phyloP scores from a whole-genome alignment of 352 stramenopile species.

The Phytophthora cryptogea region DNA sequence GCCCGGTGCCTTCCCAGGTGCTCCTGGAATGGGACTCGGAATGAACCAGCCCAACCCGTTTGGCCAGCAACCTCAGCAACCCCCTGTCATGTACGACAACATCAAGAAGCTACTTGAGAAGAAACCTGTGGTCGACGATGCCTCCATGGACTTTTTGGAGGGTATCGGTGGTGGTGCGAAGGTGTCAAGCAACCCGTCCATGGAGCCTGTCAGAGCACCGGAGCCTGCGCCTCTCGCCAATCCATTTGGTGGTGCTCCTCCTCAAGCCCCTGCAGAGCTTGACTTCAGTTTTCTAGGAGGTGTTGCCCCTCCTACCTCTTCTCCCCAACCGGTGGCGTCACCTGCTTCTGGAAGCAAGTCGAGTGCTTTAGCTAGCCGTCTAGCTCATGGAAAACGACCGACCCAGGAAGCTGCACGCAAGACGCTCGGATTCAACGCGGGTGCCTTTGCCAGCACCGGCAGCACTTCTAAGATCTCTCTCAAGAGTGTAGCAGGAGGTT shows the following conservation, averaged over 20 bases:
- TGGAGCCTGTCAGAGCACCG: conserved; percentile 18
- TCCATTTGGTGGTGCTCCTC: conserved; percentile 22
- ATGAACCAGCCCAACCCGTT: conserved; percentile 36
- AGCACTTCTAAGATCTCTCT: conserved; percentile 57
- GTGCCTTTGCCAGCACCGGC: conserved; percentile 44
- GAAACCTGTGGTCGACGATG: conserved; percentile 63
- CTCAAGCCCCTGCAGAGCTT: conserved; percentile 17
- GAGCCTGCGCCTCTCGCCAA: conserved; percentile 17
- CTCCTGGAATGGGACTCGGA: conserved; percentile 26
- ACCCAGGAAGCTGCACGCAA: conserved; percentile 74
- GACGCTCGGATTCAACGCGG: conserved; percentile 60
- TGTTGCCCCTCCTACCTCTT: conserved; percentile 18
- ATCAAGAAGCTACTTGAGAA: conserved; percentile 84
- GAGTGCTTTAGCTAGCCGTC: conserved; percentile 60
- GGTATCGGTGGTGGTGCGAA: conserved; percentile 46
- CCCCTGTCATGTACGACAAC: conserved; percentile 80
- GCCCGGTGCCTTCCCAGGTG: conserved; percentile 23
- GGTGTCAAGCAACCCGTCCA: conserved; percentile 11
- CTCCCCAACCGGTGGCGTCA: conserved; percentile 10
- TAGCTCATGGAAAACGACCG: conserved; percentile 65
- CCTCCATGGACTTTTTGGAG: conserved; percentile 72
- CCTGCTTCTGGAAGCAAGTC: conserved; percentile 45
- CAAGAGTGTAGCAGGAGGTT: conserved; percentile 48
- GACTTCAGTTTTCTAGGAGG: conserved; percentile 26
- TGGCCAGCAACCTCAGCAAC: conserved; percentile 38